Evolutionary conservation across 2,329 filamentous ascomycete species (phyloP).

Genomic region (Rutstroemia sp.): DNA sequence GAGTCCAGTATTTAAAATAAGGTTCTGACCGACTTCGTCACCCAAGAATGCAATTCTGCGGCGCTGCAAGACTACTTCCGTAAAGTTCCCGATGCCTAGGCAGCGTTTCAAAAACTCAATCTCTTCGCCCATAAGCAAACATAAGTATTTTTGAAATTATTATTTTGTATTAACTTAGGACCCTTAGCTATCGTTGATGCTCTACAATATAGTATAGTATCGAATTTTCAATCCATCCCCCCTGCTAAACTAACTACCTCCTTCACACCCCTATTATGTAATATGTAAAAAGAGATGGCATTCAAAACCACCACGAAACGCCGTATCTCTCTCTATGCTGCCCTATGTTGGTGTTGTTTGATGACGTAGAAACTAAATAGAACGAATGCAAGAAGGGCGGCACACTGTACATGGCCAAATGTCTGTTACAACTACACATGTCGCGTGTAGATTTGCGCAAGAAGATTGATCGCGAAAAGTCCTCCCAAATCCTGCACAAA

Average conservation of each 20-base stretch:
- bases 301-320: not conserved
- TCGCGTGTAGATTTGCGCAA: constrained; percentile 4
- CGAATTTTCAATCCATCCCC: not conserved
- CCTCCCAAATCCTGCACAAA: constrained; percentile 2
- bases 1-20: too few relatives aligned
- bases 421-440: constrained; percentile 8
- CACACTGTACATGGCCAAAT: constrained; percentile 6
- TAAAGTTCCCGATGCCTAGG: too few relatives aligned
- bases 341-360: constrained; percentile 1
- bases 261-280: not conserved
- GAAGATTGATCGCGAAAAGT: not conserved
- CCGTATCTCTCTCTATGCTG: not conserved
- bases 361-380: not conserved
- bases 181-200: too few relatives aligned
- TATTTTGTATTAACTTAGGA: too few relatives aligned
- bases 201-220: too few relatives aligned
- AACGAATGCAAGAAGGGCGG: not conserved
- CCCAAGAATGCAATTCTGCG: too few relatives aligned
- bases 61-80: too few relatives aligned
- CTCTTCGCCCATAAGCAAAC: too few relatives aligned
- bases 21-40: too few relatives aligned
- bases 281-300: not conserved
- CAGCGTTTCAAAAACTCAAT: too few relatives aligned
- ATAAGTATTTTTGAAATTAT: too few relatives aligned
- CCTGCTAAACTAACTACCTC: not conserved